Conservation (phyloP, 371 early-diverging fungal species). For the Vittaforma corneae region DNA sequence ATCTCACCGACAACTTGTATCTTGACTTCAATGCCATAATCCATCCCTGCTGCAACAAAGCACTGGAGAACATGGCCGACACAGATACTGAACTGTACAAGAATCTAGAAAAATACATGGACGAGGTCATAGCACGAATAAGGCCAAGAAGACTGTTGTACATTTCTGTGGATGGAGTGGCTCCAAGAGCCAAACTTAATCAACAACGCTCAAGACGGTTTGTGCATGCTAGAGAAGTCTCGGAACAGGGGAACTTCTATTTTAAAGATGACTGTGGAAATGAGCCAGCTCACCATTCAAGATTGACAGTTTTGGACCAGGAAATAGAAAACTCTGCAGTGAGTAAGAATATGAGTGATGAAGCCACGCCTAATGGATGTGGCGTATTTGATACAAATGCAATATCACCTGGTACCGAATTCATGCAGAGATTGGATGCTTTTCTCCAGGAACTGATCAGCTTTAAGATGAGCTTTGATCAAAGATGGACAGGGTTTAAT, state of each 20-base stretch:
- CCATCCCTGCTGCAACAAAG: slow-evolving; percentile 87
- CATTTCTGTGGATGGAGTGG: slow-evolving; percentile 95
- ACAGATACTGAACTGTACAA: slow-evolving; percentile 25
- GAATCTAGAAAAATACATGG: slow-evolving; percentile 73
- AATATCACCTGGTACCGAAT: slow-evolving; percentile 97
- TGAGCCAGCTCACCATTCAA: neutral
- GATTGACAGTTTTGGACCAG: neutral
- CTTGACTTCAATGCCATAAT: slow-evolving; percentile 98
- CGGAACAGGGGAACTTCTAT: slow-evolving; percentile 13
- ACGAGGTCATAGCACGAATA: slow-evolving; percentile 75
- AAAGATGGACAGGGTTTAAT: slow-evolving; percentile 72
- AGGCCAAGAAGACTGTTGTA: slow-evolving; percentile 81
- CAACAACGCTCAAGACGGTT: slow-evolving; percentile 95
- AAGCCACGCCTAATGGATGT: slow-evolving; percentile 63
- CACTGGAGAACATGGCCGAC: slow-evolving; percentile 17
- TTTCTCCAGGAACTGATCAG: slow-evolving; percentile 76
- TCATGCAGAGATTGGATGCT: slow-evolving; percentile 80
- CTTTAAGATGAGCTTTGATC: slow-evolving; percentile 71
- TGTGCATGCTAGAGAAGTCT: slow-evolving; percentile 69
- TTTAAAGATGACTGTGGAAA: too few species aligned
- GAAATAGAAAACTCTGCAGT: neutral
- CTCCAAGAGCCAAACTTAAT: slow-evolving; percentile 97
- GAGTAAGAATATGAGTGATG: slow-evolving; percentile 17
- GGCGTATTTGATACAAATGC: slow-evolving; percentile 85
- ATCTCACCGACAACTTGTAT: slow-evolving; percentile 90